Evolutionary conservation across 192 early-diverging fungal species (phyloP).

Genomic region (Rhizoclosmatium sp.): DNA sequence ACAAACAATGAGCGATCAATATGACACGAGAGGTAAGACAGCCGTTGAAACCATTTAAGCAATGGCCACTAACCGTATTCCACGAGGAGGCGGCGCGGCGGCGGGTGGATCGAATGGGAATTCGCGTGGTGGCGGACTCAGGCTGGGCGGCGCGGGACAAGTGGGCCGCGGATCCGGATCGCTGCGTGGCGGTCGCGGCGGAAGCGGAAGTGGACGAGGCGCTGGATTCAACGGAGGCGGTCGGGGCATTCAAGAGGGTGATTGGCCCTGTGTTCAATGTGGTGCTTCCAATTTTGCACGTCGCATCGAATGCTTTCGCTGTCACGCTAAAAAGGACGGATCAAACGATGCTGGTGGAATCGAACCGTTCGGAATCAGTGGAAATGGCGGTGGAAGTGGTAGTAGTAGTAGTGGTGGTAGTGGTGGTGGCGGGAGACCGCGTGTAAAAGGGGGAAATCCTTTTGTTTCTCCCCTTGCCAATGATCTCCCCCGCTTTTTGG

Average conservation of each 20-base stretch:
- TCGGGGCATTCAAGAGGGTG: background rate
- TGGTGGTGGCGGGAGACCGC: background rate
- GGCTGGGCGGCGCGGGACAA: constrained; percentile 31
- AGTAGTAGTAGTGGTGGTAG: background rate
- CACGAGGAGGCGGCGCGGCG: too few relatives aligned
- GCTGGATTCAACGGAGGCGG: constrained; percentile 31
- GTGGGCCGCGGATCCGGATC: constrained; percentile 25
- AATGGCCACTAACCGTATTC: too few relatives aligned
- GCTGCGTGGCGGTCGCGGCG: constrained; percentile 17
- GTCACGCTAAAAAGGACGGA: background rate
- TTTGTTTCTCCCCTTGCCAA: background rate
- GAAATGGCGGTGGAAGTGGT: background rate
- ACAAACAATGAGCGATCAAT: constrained; percentile 1
- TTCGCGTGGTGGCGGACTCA: background rate
- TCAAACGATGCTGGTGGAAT: background rate
- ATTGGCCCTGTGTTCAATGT: background rate
- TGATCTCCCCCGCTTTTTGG: constrained; percentile 10
- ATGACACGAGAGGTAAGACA: background rate
- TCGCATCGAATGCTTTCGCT: background rate
- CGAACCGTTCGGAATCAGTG: background rate
- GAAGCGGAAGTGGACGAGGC: constrained; percentile 18
- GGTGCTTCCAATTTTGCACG: background rate
- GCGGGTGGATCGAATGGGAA: too few relatives aligned
- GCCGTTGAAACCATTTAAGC: too few relatives aligned
- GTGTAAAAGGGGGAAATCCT: background rate